Conservation (phyloP, 2,329 filamentous ascomycete species). For the Neurospora sp. region DNA sequence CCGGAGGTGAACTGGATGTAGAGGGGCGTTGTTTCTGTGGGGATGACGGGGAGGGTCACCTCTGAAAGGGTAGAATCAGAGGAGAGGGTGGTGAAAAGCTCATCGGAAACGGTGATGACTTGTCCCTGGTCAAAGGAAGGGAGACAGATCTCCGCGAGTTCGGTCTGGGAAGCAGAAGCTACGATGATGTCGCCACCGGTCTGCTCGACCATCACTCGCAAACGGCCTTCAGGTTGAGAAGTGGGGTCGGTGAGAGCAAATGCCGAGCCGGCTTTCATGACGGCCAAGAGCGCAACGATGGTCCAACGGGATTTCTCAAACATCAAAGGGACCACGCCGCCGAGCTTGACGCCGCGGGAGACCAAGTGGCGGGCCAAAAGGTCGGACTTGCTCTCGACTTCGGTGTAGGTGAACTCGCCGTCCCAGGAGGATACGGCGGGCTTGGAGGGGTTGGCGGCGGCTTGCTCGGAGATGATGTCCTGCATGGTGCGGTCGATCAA, state of each 20-base stretch:
- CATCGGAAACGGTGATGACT: constrained; percentile 5
- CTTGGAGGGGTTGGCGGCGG: constrained; percentile 25
- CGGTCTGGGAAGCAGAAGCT: constrained; percentile 9
- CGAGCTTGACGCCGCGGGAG: constrained; percentile 25
- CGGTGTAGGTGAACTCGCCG: constrained; percentile 34
- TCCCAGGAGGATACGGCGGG: constrained; percentile 41
- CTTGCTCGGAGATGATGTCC: constrained; percentile 32
- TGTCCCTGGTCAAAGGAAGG: background rate
- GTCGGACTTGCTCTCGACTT: constrained; percentile 26
- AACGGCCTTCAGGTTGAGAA: constrained; percentile 12
- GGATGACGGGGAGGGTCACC: constrained; percentile 1
- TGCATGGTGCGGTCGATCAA: constrained; percentile 35
- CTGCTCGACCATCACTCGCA: constrained; percentile 15
- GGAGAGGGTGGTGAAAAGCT: background rate
- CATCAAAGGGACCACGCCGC: constrained; percentile 30
- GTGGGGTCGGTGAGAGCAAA: constrained; percentile 17
- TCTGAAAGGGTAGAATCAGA: background rate
- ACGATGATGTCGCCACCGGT: constrained; percentile 11
- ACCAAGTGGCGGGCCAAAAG: constrained; percentile 30
- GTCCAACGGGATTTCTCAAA: constrained; percentile 19
- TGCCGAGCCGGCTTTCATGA: constrained; percentile 17
- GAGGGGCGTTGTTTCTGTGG: constrained; percentile 4
- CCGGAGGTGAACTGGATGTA: constrained; percentile 39
- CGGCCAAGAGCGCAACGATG: constrained; percentile 13
- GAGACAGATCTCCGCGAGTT: constrained; percentile 7